Base-by-base conservation (phyloP, 805 yeast genomes). In the Scheffersomyces stipitis region DNA sequence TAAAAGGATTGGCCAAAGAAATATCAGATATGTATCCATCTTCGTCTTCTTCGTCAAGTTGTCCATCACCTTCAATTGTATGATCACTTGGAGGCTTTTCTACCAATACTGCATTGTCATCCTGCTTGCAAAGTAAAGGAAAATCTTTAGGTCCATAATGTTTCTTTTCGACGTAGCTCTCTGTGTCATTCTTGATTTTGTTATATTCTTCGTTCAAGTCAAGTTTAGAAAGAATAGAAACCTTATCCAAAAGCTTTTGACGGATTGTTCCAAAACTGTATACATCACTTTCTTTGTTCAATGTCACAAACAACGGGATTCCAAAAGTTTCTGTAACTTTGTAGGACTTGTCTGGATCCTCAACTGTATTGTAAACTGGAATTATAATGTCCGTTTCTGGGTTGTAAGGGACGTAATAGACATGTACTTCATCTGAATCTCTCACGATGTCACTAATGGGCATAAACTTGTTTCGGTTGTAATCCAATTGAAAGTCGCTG, bases 381-480 rank as follows among this genome's bases (percentile, higher is more conserved):
- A 83, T 68, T 15, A 83, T 58, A 5, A 59, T 40, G 35, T 66
- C 66, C 2, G 49, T 33, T 4, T 38, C 63, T 4, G 77, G 45
- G 45, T 78, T 78, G 27, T 72, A 76, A 3, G 77, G 71, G 4
- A 62, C 60, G 30, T 61, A 67, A 54, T 88, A 86, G 45, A 88
- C 80, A 36, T 81, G 71, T 26, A 86, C 68, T 10, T 72, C 73
- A 50, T 89, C 97, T 22, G 70, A 62, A 5, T 70, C 71, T 1
- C 76, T 64, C 14, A 89, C 83, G 31, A 84, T 58, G 41, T 84
- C 93, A 20, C 80, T 70, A 10, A 85, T 65, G 1, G 93, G 88
- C 24, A 83, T 57, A 47, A 76, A 85, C 17, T 58, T 61, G 40
- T 82, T 72, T 30, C 69, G 62, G n/a, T 63, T 61, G 28, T 73